Base-by-base conservation (phyloP, 2,329 filamentous ascomycete genomes). In the Acephala macrosclerotiorum region DNA sequence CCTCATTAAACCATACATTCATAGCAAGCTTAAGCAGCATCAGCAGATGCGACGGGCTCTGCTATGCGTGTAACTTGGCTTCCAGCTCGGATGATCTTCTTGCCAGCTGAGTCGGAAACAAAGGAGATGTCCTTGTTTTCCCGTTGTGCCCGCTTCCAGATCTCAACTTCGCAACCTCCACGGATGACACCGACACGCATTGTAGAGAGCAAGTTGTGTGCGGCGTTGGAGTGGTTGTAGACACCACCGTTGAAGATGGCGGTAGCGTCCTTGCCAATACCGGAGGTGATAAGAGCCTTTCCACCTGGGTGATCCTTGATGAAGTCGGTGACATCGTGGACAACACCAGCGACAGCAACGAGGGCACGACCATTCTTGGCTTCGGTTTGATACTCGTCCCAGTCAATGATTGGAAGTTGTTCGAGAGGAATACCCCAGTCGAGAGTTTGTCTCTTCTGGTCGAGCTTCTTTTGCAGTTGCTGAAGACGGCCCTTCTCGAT, bases 221-320 rank as follows among this genome's bases (percentile, higher is more conserved):
- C 93, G 63, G 92, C 93, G 81, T 96, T 96, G 78, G 90, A 93
- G 84, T 96, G 93, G 78, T 91, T 87, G 83, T 96, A 96, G 68
- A 96, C 91, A 81, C 93, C 93, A 71, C 93, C 93, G 79, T 96
- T 96, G 87, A 96, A 96, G 81, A 94, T 93, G 73, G 92, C 91
- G 18, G 93, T 96, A 63, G 92, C 92, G 70, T 96, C 93, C 83
- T 96, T 96, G 78, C 93, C 93, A 64, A 96, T 87, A 59, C 89
- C 92, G 33, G 90, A 91, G 71, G 83, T 87, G 82, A 96, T 96
- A 81, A 96, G 90, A 49, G 92, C 91, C 84, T 92, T 93, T 77
- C 93, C 93, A 84, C 93, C 93, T n/a, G 93, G 93, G 79, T 96
- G 93, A 75, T 94, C 91, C 80, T 92, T 91, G 83, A 96, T 91